These are phyloP conservation scores for Camellia japonica DNA, from an alignment of 148 eudicot genomes.

Conservation along the genomic window DNA sequence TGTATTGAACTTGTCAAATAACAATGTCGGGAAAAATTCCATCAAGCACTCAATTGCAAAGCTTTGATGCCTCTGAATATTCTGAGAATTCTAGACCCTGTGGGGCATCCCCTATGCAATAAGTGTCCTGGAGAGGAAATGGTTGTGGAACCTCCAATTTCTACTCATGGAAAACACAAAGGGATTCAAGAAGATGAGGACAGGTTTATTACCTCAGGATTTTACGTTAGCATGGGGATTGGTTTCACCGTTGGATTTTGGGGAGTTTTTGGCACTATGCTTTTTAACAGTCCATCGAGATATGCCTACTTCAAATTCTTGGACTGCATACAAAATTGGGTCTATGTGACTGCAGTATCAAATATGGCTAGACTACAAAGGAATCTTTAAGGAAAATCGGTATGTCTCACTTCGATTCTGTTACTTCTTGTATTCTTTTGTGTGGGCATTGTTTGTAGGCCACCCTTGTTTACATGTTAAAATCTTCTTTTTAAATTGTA, in stretches of 20 bases:
- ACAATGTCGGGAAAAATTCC: conserved; percentile 26
- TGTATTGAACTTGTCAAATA: background rate
- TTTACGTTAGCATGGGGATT: conserved; percentile 7
- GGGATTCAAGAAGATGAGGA: conserved; percentile 3
- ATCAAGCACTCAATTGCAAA: conserved; percentile 28
- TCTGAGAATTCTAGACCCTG: conserved; percentile 20
- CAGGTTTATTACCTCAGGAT: background rate
- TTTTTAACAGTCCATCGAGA: background rate
- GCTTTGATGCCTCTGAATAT: conserved; percentile 20
- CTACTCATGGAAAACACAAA: background rate
- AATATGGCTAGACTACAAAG: background rate
- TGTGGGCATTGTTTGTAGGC: too few relatives aligned
- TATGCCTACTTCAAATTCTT: conserved; percentile 1
- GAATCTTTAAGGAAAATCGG: background rate
- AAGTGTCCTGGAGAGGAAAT: conserved; percentile 18
- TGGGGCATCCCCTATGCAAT: conserved; percentile 15
- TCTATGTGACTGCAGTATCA: background rate
- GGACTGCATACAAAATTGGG: background rate
- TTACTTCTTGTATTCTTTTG: background rate
- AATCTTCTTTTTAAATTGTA: too few relatives aligned
- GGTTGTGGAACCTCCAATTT: background rate
- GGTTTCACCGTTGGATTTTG: conserved; percentile 16
- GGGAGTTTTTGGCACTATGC: conserved; percentile 8
- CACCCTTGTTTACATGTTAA: too few relatives aligned
- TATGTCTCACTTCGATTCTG: background rate